Conservation (phyloP, 768 basidiomycete species). For the Imleria badia region DNA sequence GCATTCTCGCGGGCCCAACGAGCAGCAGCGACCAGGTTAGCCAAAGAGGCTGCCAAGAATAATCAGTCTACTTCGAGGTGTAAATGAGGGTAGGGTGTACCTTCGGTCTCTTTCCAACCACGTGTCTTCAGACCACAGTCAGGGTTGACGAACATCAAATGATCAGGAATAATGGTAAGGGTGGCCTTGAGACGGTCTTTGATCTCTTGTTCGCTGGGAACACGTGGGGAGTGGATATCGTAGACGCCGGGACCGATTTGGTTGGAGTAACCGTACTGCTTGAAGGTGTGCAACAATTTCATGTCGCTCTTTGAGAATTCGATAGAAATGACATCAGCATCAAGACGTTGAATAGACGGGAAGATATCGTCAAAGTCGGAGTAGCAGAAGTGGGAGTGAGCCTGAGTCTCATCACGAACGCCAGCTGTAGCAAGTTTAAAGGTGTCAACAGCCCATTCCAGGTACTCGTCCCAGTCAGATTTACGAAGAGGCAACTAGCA, state of each 20-base stretch:
- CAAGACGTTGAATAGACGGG: slow-evolving; percentile 93
- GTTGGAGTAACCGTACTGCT: slow-evolving; percentile 93
- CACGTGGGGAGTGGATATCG: slow-evolving; percentile 99
- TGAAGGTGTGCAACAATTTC: slow-evolving; percentile 95
- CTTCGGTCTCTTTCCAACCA: slow-evolving; percentile 97
- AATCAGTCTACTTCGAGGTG: slow-evolving; percentile 4
- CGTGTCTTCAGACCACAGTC: slow-evolving; percentile 99
- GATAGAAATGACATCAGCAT: slow-evolving; percentile 98
- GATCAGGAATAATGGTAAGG: slow-evolving; percentile 75
- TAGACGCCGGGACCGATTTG: slow-evolving; percentile 98
- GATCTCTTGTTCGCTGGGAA: slow-evolving; percentile 91
- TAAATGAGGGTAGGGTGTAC: slow-evolving; percentile 29
- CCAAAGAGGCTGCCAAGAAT: slow-evolving; percentile 56
- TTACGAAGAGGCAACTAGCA: slow-evolving; percentile 89
- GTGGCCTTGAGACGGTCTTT: slow-evolving; percentile 86
- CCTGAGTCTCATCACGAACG: slow-evolving; percentile 90
- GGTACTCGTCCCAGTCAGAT: slow-evolving; percentile 94
- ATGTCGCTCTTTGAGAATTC: slow-evolving; percentile 98
- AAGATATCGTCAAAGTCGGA: slow-evolving; percentile 99
- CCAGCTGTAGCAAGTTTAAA: slow-evolving; percentile 98
- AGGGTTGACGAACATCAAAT: slow-evolving; percentile 90
- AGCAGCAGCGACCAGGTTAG: slow-evolving; percentile 87
- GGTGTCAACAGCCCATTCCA: slow-evolving; percentile 98
- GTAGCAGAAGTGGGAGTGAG: slow-evolving; percentile 99
- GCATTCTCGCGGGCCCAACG: slow-evolving; percentile 87